These are phyloP conservation scores for bread wheat (Triticum aestivum) DNA, from an alignment of 176 grass and related monocot genomes.

Conservation along the genomic window IWGSC_CS_RefSeq_v2.1 NC_057797.1:518487786-518488285, in stretches of 20 bases:
- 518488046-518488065: slow-evolving; percentile 24
- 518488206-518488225: not conserved
- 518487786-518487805: not conserved
- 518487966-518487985: slow-evolving; percentile 3
- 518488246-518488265: slow-evolving; percentile 14
- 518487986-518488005: slow-evolving; percentile 34
- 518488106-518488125: not conserved
- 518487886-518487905: not conserved
- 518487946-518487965: not conserved
- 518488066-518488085: not conserved
- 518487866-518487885: slow-evolving; percentile 5
- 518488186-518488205: not conserved
- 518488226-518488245: not conserved
- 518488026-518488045: not conserved
- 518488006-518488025: slow-evolving; percentile 49
- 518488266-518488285: slow-evolving; percentile 36
- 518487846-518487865: not conserved
- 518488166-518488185: slow-evolving; percentile 15
- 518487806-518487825: not conserved
- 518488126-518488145: not conserved
- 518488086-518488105: not conserved
- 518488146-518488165: slow-evolving; percentile 20
- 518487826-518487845: not conserved
- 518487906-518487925: not conserved
- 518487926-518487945: not conserved